A percentile compares a stretch with the other conserved stretches of the same genome.
These are phyloP conservation scores for Coffea humblotiana DNA, from an alignment of 305 asterid species.

Conservation along the genomic window DNA sequence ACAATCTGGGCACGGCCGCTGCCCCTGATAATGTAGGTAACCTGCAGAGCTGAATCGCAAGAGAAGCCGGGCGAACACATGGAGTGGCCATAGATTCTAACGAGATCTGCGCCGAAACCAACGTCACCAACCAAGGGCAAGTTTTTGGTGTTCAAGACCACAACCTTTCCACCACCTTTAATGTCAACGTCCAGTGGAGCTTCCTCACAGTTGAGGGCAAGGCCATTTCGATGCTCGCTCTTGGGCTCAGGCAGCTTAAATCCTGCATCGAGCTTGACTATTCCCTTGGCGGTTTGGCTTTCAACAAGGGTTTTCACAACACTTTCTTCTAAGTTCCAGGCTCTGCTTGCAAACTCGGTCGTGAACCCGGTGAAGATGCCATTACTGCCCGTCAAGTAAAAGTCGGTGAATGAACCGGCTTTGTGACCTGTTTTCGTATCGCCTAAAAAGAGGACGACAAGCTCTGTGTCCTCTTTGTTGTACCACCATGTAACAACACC, in stretches of 20 bases:
- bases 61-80: constrained; percentile 84
- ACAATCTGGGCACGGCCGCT: constrained; percentile 78
- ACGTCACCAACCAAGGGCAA: constrained; percentile 72
- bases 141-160: constrained; percentile 67
- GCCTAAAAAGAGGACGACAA: constrained; percentile 71
- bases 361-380: constrained; percentile 87
- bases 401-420: constrained; percentile 64
- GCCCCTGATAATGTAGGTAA: constrained; percentile 70
- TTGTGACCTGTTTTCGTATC: constrained; percentile 69
- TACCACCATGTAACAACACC: constrained; percentile 88
- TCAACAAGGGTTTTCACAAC: constrained; percentile 60
- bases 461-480: constrained; percentile 66
- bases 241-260: constrained; percentile 69
- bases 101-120: constrained; percentile 75
- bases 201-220: constrained; percentile 65
- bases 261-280: constrained; percentile 53
- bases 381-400: constrained; percentile 61
- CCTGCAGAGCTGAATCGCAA: constrained; percentile 74
- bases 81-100: constrained; percentile 52
- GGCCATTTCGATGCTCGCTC: constrained; percentile 49
- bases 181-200: constrained; percentile 77
- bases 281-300: constrained; percentile 47
- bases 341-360: constrained; percentile 69
- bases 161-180: constrained; percentile 76
- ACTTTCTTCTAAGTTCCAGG: constrained; percentile 70